These are phyloP conservation scores for Setaria italica DNA, from an alignment of 202 grass and related monocot genomes.

Conservation along the genomic window DNA sequence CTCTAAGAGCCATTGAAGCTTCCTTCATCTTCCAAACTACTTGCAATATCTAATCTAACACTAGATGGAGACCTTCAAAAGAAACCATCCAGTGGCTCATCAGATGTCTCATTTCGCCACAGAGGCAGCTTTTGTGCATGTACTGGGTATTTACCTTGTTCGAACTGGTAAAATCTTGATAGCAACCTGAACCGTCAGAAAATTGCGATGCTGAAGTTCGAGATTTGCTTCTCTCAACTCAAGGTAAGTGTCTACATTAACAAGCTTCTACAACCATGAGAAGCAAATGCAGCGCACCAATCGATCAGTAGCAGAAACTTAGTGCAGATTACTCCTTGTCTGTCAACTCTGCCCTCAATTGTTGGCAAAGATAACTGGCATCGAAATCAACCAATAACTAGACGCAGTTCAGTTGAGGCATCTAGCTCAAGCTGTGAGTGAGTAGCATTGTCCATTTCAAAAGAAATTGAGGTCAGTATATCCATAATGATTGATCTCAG, in stretches of 20 bases:
- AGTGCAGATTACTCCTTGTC: background rate
- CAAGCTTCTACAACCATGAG: background rate
- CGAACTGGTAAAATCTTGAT: background rate
- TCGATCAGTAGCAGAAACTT: background rate
- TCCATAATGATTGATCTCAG: slow-evolving; percentile 57
- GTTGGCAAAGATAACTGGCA: background rate
- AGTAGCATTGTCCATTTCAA: slow-evolving; percentile 43
- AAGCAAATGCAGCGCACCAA: background rate
- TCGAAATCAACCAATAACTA: background rate
- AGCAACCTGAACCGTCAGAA: slow-evolving; percentile 27
- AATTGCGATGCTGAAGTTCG: slow-evolving; percentile 8
- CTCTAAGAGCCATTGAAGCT: slow-evolving; percentile 17
- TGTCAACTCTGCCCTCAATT: slow-evolving; percentile 6
- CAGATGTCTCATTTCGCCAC: slow-evolving; percentile 13
- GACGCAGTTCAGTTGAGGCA: slow-evolving; percentile 11
- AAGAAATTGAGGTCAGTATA: slow-evolving; percentile 84
- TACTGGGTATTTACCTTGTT: slow-evolving; percentile 36
- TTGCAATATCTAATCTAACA: slow-evolving; percentile 34
- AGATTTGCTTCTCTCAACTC: slow-evolving; percentile 28
- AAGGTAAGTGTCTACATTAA: background rate
- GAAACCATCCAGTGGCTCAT: slow-evolving; percentile 21
- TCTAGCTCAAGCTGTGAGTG: background rate
- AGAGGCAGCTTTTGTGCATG: slow-evolving; percentile 1
- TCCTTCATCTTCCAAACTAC: slow-evolving; percentile 25
- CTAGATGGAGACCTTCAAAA: slow-evolving; percentile 24